Evolutionary conservation across 1,284 basidiomycete species (phyloP), one percentile per base, ranked within the genome.

Genomic region (Agroathelia rolfsii): DNA sequence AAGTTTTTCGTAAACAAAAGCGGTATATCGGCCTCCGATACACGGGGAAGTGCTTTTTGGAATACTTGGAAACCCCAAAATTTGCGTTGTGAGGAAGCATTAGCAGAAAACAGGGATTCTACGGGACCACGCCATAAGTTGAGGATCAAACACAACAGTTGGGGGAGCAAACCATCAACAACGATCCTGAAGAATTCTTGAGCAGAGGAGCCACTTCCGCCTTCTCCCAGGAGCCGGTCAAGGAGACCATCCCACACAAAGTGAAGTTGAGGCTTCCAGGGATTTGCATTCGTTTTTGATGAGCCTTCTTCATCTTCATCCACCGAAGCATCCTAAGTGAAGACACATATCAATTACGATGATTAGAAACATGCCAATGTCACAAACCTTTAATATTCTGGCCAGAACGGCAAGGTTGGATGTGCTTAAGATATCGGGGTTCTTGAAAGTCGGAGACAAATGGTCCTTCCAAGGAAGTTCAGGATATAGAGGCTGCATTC

Each of bases 61-160:
- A 97, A 87, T 13, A 96, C 74, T 51, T 87, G 83, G 62, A 97
- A 96, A 19, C 93, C 93, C 85, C 88, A 95, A 48, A 83, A 90
- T 60, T 96, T 96, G 38, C 89, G 74, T 51, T 95, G 84, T 1
- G 84, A 63, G 1, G 92, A 94, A 1, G 92, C 74, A 9, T 78
- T 79, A 9, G 80, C 64, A 3, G 85, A 76, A 52, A 97, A 96
- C 28, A 96, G 62, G 1, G 85, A 82, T 53, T 96, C 93, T 92
- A n/a, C n/a, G 45, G 14, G 25, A 25, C 12, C 14, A 10, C 21
- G 28, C 12, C 23, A 29, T 21, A 19, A 23, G 13, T 22, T 12
- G 26, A n/a, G 32, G 26, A 20, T 9, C 24, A n/a, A 11, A 16
- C 7, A 29, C 24, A 19, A 25, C 13, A 28, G 5, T 28, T 38